phyloP scores from a whole-genome alignment of 1,284 basidiomycete genomes.

The Cerioporus squamosus region DNA sequence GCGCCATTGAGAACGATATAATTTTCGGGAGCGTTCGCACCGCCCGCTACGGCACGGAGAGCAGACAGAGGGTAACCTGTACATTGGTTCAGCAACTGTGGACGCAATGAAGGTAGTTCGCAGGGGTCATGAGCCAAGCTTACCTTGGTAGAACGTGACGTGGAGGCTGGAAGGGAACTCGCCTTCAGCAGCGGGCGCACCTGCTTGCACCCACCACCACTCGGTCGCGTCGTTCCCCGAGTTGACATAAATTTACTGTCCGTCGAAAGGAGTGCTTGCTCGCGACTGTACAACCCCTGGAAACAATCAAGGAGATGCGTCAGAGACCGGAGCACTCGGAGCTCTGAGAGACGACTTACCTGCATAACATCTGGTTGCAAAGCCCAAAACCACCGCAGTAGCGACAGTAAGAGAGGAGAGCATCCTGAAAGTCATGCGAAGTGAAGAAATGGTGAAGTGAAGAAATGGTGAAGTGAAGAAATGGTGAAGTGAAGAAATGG shows the following conservation, averaged over 20 bases:
- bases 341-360: too few species aligned
- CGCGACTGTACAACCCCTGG: too few species aligned
- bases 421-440: too few species aligned
- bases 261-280: constrained; percentile 21
- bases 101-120: background rate
- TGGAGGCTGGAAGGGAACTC: constrained; percentile 4
- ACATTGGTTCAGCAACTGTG: background rate
- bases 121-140: background rate
- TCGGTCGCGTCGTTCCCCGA: constrained; percentile 24
- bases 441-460: too few species aligned
- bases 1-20: constrained; percentile 30
- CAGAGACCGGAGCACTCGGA: too few species aligned
- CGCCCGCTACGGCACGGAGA: constrained; percentile 6
- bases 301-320: too few species aligned
- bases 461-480: too few species aligned
- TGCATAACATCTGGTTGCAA: too few species aligned
- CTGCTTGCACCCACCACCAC: constrained; percentile 27
- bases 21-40: constrained; percentile 25
- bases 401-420: too few species aligned
- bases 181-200: constrained; percentile 11
- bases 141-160: constrained; percentile 21
- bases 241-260: constrained; percentile 28
- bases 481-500: too few species aligned
- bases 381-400: too few species aligned
- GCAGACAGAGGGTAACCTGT: constrained; percentile 26